Evolutionary conservation across 192 early-diverging fungal species (phyloP).

Genomic region (Dissophora ornata): DNA sequence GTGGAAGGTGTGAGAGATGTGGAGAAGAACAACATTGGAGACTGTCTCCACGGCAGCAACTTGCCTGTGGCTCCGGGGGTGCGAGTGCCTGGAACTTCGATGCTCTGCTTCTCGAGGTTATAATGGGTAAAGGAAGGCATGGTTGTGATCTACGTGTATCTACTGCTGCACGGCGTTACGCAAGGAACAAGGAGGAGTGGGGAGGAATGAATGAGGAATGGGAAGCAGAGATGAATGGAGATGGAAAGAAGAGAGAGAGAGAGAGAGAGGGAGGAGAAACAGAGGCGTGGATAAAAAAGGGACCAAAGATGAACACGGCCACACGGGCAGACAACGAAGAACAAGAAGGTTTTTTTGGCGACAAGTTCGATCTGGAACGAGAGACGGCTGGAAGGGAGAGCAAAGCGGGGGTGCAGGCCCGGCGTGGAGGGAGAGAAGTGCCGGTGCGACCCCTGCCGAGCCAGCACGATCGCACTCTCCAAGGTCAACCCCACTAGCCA

Average conservation of each 20-base stretch:
- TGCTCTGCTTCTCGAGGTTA: slow-evolving; percentile 64
- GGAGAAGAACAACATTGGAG: background rate
- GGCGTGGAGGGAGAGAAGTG: background rate
- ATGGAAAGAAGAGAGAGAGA: background rate
- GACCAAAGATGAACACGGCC: too few species aligned
- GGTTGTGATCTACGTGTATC: background rate
- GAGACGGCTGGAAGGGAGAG: too few species aligned
- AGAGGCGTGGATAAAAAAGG: background rate
- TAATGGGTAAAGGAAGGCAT: slow-evolving; percentile 45
- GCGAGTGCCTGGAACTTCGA: slow-evolving; percentile 61
- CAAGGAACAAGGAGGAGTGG: too few species aligned
- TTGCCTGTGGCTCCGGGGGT: slow-evolving; percentile 64
- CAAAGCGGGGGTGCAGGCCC: background rate
- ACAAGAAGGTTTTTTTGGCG: background rate
- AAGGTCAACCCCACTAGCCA: too few species aligned
- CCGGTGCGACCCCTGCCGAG: too few species aligned
- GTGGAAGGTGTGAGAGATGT: too few species aligned
- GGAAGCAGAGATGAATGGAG: background rate
- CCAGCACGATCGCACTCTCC: too few species aligned
- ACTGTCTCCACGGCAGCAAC: background rate
- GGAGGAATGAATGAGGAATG: background rate
- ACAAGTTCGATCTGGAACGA: too few species aligned
- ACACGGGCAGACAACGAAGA: too few species aligned
- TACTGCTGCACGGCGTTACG: background rate
- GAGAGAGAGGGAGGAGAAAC: background rate